Base-by-base conservation (phyloP, 2,329 filamentous ascomycete genomes). In the Aureobasidium melanogenum region DNA sequence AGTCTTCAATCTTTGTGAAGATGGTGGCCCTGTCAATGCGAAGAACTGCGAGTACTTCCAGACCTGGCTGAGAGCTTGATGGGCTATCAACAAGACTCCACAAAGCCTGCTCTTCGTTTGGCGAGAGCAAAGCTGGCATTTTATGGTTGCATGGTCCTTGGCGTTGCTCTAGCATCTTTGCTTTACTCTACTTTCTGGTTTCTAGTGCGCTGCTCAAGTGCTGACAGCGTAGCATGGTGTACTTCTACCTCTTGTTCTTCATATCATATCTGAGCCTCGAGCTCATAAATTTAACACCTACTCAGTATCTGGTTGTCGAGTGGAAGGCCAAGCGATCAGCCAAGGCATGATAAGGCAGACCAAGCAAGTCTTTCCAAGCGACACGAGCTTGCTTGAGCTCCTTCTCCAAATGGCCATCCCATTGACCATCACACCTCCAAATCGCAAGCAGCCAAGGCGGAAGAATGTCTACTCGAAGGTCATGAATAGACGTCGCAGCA, bases 11-110 rank as follows among this genome's bases (percentile, higher is more conserved):
- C 81, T 97, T 1, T 99, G 94, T 72, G 88, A 90, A 66, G 90
- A 96, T 63, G 91, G 91, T 7, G 93, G 93, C 0, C 90, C 91
- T 0, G 91, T 99, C 24, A 95, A 88, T 69, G 90, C 93, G 0
- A 88, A 85, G 66, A 96, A 88, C 55, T 99, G 94, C 74, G 88
- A 91, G 59, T 99, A 99, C 71, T 97, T 96, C 70, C 83, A 88
- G 65, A 83, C 86, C 57, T 99, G 94, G 94, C 75, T 97, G 48
- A 82, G 69, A 57, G 65, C 64, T 14, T 66, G 55, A 7, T 5
- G 3, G n/a, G 22, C 28, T 30, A 30, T 30, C 28, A 8, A 30
- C 30, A 32, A 32, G 30, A 32, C 30, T 34, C 28, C 34, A 22
- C 14, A 15, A 39, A 10, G 24, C 36, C 30, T 41, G n/a, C 15